A percentile compares a stretch with the other conserved stretches of the same genome.
These are phyloP conservation scores for Ogataea kodamae DNA, from an alignment of 805 yeast species.

Conservation along the genomic window DNA sequence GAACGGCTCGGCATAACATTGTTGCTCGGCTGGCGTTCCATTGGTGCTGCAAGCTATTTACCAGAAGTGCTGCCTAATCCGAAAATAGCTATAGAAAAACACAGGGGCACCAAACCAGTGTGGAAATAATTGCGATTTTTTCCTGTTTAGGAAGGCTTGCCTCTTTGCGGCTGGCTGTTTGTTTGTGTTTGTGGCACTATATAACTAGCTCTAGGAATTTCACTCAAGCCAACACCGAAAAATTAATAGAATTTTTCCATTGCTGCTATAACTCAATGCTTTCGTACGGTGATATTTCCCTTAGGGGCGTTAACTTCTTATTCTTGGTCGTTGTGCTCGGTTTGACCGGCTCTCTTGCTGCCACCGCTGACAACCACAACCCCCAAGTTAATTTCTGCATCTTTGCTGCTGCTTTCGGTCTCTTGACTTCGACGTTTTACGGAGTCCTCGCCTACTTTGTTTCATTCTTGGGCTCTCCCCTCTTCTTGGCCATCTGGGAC, in stretches of 20 bases:
- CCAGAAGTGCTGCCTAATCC: constrained; percentile 3
- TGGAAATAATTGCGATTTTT: constrained; percentile 12
- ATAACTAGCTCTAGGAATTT: constrained; percentile 10
- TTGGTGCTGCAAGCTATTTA: constrained; percentile 12
- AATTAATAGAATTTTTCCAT: constrained; percentile 8
- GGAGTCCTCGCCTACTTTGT: constrained; percentile 76
- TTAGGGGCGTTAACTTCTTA: constrained; percentile 72
- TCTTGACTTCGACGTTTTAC: constrained; percentile 75
- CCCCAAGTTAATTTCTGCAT: constrained; percentile 88
- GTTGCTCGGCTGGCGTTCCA: neutral
- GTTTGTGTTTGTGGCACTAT: constrained; percentile 13
- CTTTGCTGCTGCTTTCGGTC: constrained; percentile 83
- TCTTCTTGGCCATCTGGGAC: constrained; percentile 70
- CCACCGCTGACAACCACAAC: constrained; percentile 48
- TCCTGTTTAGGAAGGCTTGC: constrained; percentile 12
- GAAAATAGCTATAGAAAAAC: constrained; percentile 16
- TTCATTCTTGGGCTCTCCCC: constrained; percentile 83
- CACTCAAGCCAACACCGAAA: constrained; percentile 8
- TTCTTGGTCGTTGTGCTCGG: constrained; percentile 80
- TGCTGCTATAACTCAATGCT: constrained; percentile 32
- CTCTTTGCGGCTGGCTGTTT: constrained; percentile 9
- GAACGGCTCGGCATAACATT: too few species aligned
- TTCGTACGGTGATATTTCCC: constrained; percentile 69
- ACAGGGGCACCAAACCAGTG: constrained; percentile 21
- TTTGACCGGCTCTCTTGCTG: constrained; percentile 83